Conservation (phyloP, 495 filamentous ascomycete genomes). For the Aspergillus leporis region DNA sequence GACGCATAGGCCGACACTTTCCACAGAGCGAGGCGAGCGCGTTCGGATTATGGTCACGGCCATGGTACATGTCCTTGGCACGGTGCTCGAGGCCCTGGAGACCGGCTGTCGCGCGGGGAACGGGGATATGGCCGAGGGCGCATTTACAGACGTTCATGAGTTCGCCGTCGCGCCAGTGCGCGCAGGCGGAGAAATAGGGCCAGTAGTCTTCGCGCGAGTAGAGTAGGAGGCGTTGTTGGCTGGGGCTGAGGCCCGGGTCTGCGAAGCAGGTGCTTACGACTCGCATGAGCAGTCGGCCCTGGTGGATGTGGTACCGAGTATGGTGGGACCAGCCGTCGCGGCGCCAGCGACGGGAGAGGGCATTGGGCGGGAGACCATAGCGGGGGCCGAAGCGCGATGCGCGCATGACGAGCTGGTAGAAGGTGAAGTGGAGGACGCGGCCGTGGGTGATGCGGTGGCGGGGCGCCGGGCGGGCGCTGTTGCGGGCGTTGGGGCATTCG, state of each 20-base stretch:
- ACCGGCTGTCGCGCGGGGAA: constrained; percentile 36
- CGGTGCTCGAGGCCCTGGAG: constrained; percentile 42
- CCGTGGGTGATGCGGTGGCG: constrained; percentile 53
- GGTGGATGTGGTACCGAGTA: constrained; percentile 50
- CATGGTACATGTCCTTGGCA: constrained; percentile 36
- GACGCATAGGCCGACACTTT: constrained; percentile 55
- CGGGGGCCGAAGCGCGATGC: constrained; percentile 35
- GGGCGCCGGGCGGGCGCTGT: constrained; percentile 41
- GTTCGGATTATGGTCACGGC: constrained; percentile 41
- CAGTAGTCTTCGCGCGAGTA: constrained; percentile 59
- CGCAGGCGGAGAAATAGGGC: constrained; percentile 59
- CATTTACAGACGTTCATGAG: constrained; percentile 60
- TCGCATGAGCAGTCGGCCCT: constrained; percentile 54
- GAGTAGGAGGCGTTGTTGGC: constrained; percentile 50
- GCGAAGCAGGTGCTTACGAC: constrained; percentile 50
- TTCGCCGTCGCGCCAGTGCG: constrained; percentile 60
- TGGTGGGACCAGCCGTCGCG: constrained; percentile 51
- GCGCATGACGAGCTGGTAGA: constrained; percentile 54
- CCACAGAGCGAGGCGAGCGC: constrained; percentile 51
- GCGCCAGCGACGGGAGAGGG: constrained; percentile 51
- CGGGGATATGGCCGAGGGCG: constrained; percentile 55
- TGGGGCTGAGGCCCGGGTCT: constrained; percentile 39
- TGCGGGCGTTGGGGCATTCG: constrained; percentile 47
- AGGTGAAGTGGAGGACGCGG: constrained; percentile 52
- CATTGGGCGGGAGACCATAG: constrained; percentile 46